These are phyloP conservation scores for Cladosporium sp. DNA, from an alignment of 2,329 filamentous ascomycete species.

Conservation along the genomic window DNA sequence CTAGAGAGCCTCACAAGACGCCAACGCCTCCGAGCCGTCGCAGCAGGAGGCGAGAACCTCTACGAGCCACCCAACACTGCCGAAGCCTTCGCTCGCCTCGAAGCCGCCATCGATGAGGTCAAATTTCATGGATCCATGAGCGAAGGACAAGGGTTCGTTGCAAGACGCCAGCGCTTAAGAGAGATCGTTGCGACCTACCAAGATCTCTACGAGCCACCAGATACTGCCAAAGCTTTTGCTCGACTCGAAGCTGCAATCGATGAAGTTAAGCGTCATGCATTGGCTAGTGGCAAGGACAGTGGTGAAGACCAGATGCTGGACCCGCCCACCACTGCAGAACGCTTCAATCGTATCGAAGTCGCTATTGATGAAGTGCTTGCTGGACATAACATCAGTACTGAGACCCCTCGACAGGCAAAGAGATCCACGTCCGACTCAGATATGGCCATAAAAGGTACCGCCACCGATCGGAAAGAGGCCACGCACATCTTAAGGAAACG, in stretches of 20 bases:
- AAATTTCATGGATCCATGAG: not conserved
- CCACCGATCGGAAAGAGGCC: not conserved
- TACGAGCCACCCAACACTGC: slow-evolving; percentile 8
- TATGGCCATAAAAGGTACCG: not conserved
- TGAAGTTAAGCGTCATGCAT: not conserved
- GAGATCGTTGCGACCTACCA: not conserved
- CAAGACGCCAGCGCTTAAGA: not conserved
- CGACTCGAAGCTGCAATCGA: slow-evolving; percentile 6
- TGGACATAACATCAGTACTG: not conserved
- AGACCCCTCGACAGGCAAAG: not conserved
- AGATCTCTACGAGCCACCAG: slow-evolving; percentile 8
- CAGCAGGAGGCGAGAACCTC: not conserved
- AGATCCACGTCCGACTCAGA: not conserved
- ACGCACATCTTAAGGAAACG: not conserved
- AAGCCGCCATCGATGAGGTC: slow-evolving; percentile 6
- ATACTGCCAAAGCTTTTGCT: not conserved
- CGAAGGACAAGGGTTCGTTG: not conserved
- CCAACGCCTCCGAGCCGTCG: not conserved
- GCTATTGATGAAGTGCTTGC: slow-evolving; percentile 7
- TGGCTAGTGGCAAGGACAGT: not conserved
- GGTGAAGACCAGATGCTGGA: not conserved
- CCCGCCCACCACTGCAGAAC: not conserved
- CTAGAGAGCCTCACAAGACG: not conserved
- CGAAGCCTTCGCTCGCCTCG: not conserved
- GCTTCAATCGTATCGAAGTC: slow-evolving; percentile 5